Evolutionary conservation across 257 asterid species (phyloP), one percentile per base, ranked within the genome.

Genomic region (Leptodermis oblonga): DNA sequence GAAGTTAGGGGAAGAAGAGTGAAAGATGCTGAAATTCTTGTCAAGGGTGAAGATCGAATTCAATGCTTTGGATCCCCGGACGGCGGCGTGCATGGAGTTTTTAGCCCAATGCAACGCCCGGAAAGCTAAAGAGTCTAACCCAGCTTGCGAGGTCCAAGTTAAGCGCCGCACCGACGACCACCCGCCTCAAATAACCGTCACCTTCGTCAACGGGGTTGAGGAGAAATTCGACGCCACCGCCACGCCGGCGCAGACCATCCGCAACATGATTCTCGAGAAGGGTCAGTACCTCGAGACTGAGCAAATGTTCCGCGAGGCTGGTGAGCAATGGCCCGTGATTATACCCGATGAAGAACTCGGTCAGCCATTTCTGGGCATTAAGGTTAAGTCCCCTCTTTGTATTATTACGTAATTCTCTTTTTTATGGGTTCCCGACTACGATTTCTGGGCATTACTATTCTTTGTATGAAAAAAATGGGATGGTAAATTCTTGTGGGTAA

Each of bases 91-190:
- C 78, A 88, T 90, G 98, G 98, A 92, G 59, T 92, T 92, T 74
- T 66, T 92, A 70, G 95, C 98, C 0, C 97, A 90, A 77, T 92
- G 97, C 81, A 92, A 90, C 53, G 96, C 97, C 33, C 86, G 90
- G 31, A 87, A 88, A 81, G 92, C 98, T 26, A 92, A 84, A 68
- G 96, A 92, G 51, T 92, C 97, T 10, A 92, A 90, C 75, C 96
- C 97, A 42, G 74, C 77, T 70, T 92, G 98, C 73, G 96, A 90
- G 82, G 82, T 92, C 55, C 91, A 85, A 67, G 96, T 90, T 65
- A 90, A 90, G 85, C 97, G 97, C 65, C 95, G 98, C 63, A 90
- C 96, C 59, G 97, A 92, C 74, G 95, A 92, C 76, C 80, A 75
- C 59, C 95, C 96, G 1, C 98, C 98, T 0, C 79, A 80, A 81